Conservation (phyloP, 2,329 filamentous ascomycete species). For the Diplodia corticola region DNA sequence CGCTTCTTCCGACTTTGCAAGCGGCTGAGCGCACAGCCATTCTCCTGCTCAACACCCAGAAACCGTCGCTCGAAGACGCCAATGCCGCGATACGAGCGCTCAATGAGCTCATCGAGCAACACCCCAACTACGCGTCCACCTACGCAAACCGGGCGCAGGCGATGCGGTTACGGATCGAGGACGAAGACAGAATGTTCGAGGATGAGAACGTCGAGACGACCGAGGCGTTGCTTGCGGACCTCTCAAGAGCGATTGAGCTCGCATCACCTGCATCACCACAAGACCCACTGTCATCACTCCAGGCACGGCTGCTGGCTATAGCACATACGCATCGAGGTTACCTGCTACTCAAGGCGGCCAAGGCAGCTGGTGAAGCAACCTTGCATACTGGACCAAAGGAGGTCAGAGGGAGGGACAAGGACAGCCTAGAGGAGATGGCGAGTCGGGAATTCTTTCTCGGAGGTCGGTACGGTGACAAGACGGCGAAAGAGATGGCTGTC, state of each 20-base stretch:
- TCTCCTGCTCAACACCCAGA: slow-evolving; percentile 43
- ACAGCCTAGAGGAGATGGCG: slow-evolving; percentile 56
- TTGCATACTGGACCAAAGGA: slow-evolving; percentile 30
- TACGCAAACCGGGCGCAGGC: slow-evolving; percentile 75
- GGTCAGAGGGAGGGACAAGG: slow-evolving; percentile 36
- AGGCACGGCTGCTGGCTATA: slow-evolving; percentile 66
- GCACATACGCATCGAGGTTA: slow-evolving; percentile 69
- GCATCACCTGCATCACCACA: slow-evolving; percentile 21
- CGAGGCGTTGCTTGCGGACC: slow-evolving; percentile 54
- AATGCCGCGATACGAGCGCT: slow-evolving; percentile 45
- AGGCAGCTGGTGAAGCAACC: slow-evolving; percentile 24
- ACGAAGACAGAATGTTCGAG: slow-evolving; percentile 37
- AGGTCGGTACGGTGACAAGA: slow-evolving; percentile 57
- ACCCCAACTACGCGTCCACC: slow-evolving; percentile 69
- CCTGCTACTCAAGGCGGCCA: slow-evolving; percentile 43
- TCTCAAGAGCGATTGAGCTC: slow-evolving; percentile 42
- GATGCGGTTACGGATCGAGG: slow-evolving; percentile 61
- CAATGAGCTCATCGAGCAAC: slow-evolving; percentile 55
- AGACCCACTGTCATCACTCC: slow-evolving; percentile 59
- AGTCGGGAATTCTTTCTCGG: slow-evolving; percentile 57
- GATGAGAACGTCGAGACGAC: slow-evolving; percentile 33
- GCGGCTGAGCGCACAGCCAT: slow-evolving; percentile 42
- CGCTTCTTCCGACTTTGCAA: slow-evolving; percentile 43
- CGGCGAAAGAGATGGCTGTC: slow-evolving; percentile 59
- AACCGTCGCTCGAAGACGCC: slow-evolving; percentile 25